These are phyloP conservation scores for Penicillium robsamsonii DNA, from an alignment of 495 filamentous ascomycete species.

Conservation along the genomic window DNA sequence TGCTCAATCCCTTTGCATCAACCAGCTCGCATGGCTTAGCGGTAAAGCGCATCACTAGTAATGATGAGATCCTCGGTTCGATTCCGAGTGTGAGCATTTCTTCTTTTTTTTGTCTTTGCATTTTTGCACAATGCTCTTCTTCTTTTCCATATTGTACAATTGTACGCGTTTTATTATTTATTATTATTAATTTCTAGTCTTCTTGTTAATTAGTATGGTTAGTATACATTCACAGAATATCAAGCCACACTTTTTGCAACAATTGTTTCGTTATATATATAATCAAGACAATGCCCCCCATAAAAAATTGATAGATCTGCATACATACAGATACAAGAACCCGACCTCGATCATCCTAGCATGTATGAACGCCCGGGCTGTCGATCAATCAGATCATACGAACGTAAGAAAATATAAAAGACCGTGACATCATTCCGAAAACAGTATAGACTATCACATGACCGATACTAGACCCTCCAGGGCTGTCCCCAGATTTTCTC, in stretches of 20 bases:
- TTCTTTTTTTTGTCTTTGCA: not conserved
- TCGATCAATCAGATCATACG: not conserved
- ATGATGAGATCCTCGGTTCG: constrained; percentile 4
- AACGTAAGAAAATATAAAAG: not conserved
- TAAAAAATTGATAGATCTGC: not conserved
- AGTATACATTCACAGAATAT: not conserved
- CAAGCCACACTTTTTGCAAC: not conserved
- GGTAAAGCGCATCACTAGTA: constrained; percentile 6
- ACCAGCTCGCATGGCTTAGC: constrained; percentile 2
- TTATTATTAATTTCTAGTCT: too few species aligned
- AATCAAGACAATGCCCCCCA: not conserved
- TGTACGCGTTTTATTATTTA: too few species aligned
- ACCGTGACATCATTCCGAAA: constrained; percentile 24
- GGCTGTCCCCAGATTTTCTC: not conserved
- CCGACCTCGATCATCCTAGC: not conserved
- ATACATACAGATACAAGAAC: not conserved
- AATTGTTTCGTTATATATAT: not conserved
- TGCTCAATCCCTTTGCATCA: too few species aligned
- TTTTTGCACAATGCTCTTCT: not conserved
- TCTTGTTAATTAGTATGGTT: too few species aligned
- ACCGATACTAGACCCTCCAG: not conserved
- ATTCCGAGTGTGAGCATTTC: constrained; percentile 4
- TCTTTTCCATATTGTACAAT: not conserved
- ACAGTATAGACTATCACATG: constrained; percentile 16
- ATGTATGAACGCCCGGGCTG: not conserved